Evolutionary conservation across 805 yeast genomes (phyloP).

Genomic region (Saccharomycopsis selenospora): DNA sequence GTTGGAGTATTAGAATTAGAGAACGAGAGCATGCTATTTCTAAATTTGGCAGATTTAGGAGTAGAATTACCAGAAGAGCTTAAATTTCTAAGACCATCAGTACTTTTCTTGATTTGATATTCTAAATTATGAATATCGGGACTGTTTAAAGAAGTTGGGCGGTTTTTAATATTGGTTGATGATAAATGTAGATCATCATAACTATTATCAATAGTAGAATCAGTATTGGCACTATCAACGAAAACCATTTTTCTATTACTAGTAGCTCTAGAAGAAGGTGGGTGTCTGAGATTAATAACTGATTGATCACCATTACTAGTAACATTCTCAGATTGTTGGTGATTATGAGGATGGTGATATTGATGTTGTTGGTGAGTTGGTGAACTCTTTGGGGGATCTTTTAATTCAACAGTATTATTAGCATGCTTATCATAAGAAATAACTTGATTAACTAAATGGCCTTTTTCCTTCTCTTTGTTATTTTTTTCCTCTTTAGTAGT

Average conservation of each 20-base stretch:
- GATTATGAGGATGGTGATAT: neutral
- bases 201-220: too few species aligned
- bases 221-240: slow-evolving; percentile 10
- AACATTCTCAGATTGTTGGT: neutral
- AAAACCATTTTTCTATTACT: slow-evolving; percentile 15
- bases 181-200: too few species aligned
- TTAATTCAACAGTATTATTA: slow-evolving; percentile 3
- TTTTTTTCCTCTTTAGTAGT: too few species aligned
- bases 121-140: slow-evolving; percentile 2
- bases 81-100: slow-evolving; percentile 12
- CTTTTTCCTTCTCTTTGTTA: neutral
- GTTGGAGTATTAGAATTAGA: neutral
- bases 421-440: slow-evolving; percentile 4
- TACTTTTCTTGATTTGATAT: slow-evolving; percentile 6
- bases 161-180: too few species aligned
- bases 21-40: slow-evolving; percentile 15
- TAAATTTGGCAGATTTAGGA: slow-evolving; percentile 21
- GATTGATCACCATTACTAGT: neutral
- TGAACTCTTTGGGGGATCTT: slow-evolving; percentile 10
- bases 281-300: neutral
- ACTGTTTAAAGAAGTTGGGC: neutral
- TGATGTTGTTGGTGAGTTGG: neutral
- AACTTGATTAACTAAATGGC: slow-evolving; percentile 6
- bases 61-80: slow-evolving; percentile 6
- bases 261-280: slow-evolving; percentile 11